Percentiles rank a stretch among this genome's conserved stretches.
These are phyloP conservation scores for Nakataea oryzae DNA, from an alignment of 2,329 filamentous ascomycete species.

Conservation along the genomic window DNA sequence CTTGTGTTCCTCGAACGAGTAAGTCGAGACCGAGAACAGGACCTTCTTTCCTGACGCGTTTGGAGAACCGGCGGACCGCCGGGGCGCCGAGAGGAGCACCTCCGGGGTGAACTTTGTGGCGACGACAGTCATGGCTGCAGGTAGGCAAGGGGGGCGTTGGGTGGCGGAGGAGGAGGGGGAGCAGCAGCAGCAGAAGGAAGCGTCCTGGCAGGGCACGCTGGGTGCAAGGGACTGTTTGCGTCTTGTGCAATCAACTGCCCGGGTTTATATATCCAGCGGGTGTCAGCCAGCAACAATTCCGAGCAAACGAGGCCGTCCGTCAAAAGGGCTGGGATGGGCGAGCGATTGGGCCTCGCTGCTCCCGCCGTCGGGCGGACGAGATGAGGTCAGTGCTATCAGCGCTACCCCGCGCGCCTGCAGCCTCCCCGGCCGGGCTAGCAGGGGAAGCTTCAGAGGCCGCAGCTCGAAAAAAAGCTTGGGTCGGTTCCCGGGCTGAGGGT, in stretches of 20 bases:
- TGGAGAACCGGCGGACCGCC: slow-evolving; percentile 60
- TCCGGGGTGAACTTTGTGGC: slow-evolving; percentile 66
- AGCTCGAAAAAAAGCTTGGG: neutral
- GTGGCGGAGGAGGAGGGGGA: too few relatives aligned
- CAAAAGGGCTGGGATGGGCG: neutral
- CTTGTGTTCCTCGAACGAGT: slow-evolving; percentile 67
- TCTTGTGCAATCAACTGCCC: too few relatives aligned
- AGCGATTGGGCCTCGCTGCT: neutral
- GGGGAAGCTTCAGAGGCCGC: neutral
- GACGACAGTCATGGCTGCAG: slow-evolving; percentile 52
- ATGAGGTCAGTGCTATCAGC: neutral
- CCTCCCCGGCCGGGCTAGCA: neutral
- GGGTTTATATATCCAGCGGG: neutral
- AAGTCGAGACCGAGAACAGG: slow-evolving; percentile 61
- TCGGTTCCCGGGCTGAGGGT: too few relatives aligned
- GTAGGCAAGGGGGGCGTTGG: too few relatives aligned
- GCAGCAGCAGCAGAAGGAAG: too few relatives aligned
- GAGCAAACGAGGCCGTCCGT: neutral
- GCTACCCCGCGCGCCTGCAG: neutral
- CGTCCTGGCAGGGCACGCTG: too few relatives aligned
- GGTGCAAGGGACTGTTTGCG: too few relatives aligned
- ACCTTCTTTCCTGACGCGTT: slow-evolving; percentile 55
- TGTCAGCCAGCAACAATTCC: neutral
- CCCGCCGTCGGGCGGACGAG: neutral
- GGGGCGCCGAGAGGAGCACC: slow-evolving; percentile 65